phyloP scores from a whole-genome alignment of 192 early-diverging fungal genomes.

The Spizellomyces sp. region DNA sequence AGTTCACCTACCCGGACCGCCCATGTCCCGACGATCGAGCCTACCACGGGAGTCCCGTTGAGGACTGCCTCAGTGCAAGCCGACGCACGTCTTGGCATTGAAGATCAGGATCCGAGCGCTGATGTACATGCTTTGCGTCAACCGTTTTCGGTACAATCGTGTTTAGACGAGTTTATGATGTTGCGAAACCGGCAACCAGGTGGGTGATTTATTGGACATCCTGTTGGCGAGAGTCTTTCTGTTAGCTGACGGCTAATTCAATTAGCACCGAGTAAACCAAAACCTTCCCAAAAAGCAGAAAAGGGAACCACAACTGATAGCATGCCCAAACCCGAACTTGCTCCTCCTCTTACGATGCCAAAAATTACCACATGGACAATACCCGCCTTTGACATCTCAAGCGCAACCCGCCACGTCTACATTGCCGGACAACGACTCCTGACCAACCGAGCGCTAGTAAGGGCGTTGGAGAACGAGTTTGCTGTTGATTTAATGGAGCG shows the following conservation, averaged over 20 bases:
- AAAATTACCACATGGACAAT: neutral
- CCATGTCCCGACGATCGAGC: no score
- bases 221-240: neutral
- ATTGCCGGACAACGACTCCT: slow-evolving; percentile 23
- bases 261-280: neutral
- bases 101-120: neutral
- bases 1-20: neutral
- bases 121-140: neutral
- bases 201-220: neutral
- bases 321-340: neutral
- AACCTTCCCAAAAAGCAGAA: no score
- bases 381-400: neutral
- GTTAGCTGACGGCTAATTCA: neutral
- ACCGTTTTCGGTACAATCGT: slow-evolving; percentile 5
- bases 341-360: neutral
- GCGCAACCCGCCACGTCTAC: slow-evolving; percentile 20
- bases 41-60: no score
- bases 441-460: slow-evolving; percentile 10
- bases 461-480: slow-evolving; percentile 8
- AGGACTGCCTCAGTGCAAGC: neutral
- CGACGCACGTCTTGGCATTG: neutral
- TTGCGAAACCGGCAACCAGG: slow-evolving; percentile 1
- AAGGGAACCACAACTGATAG: neutral
- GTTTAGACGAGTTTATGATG: slow-evolving; percentile 21
- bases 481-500: slow-evolving; percentile 33